These are phyloP conservation scores for Chrysanthemum lavandulifolium DNA, from an alignment of 129 eudicot species.

Conservation along the genomic window DNA sequence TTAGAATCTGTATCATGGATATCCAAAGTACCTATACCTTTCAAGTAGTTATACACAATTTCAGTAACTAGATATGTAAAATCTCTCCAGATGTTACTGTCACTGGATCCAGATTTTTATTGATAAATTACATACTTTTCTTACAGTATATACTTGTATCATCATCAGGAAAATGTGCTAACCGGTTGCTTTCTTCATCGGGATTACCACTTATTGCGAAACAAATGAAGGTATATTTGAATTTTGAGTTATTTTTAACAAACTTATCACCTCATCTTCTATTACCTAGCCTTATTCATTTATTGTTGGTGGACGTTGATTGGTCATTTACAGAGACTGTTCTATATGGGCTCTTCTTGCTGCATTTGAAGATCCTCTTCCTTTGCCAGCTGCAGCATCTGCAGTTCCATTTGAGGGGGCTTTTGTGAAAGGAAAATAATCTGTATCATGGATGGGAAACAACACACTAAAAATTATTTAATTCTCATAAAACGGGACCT, in stretches of 20 bases:
- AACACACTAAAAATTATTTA: slow-evolving; percentile 63
- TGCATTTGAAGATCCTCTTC: slow-evolving; percentile 95
- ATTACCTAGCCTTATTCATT: neutral
- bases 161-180: slow-evolving; percentile 90
- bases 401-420: slow-evolving; percentile 85
- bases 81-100: neutral
- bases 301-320: neutral
- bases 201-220: slow-evolving; percentile 93
- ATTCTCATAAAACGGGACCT: slow-evolving; percentile 49
- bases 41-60: too few relatives aligned
- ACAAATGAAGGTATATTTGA: slow-evolving; percentile 82
- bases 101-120: neutral
- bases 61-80: too few relatives aligned
- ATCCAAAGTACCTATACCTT: too few relatives aligned
- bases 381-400: slow-evolving; percentile 45
- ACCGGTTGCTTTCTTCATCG: slow-evolving; percentile 85
- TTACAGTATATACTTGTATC: slow-evolving; percentile 10
- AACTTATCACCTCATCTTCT: slow-evolving; percentile 8
- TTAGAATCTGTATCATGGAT: too few relatives aligned
- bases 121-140: neutral
- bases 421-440: slow-evolving; percentile 80
- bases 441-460: slow-evolving; percentile 93
- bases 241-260: neutral
- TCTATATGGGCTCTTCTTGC: slow-evolving; percentile 97
- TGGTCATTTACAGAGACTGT: slow-evolving; percentile 46